Conservation (phyloP, 495 filamentous ascomycete species). For the Penicillium canescens region DNA sequence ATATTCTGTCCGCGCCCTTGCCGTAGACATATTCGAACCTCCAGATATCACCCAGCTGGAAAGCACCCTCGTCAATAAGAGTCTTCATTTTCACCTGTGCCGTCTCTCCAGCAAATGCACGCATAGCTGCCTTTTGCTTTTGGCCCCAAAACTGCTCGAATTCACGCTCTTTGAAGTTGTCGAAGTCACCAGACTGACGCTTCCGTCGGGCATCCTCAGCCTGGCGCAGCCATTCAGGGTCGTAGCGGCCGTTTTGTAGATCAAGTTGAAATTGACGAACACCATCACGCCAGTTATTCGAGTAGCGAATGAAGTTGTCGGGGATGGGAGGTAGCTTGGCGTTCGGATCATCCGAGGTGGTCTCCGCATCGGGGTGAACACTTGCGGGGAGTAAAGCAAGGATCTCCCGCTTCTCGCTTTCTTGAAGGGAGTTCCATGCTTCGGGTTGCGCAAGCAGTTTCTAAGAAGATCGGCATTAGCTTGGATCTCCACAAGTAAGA, state of each 20-base stretch:
- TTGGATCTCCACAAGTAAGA: neutral
- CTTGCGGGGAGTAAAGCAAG: slow-evolving; percentile 57
- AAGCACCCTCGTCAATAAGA: slow-evolving; percentile 43
- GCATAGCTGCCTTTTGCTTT: slow-evolving; percentile 49
- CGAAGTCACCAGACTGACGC: slow-evolving; percentile 67
- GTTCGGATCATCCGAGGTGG: slow-evolving; percentile 28
- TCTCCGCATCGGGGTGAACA: slow-evolving; percentile 37
- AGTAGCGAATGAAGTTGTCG: slow-evolving; percentile 49
- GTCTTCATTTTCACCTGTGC: slow-evolving; percentile 48
- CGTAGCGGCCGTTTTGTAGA: slow-evolving; percentile 60
- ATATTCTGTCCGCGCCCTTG: slow-evolving; percentile 23
- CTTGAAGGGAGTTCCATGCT: slow-evolving; percentile 59
- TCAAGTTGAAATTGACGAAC: slow-evolving; percentile 59
- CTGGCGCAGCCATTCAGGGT: slow-evolving; percentile 64
- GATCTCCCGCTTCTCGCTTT: slow-evolving; percentile 55
- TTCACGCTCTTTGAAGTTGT: slow-evolving; percentile 63
- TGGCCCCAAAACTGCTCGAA: slow-evolving; percentile 73
- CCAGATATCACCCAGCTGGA: slow-evolving; percentile 55
- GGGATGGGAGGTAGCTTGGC: slow-evolving; percentile 41
- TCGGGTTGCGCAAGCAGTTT: slow-evolving; percentile 54
- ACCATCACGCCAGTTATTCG: slow-evolving; percentile 49
- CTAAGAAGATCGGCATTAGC: slow-evolving; percentile 34
- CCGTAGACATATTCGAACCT: slow-evolving; percentile 39
- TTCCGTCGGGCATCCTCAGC: slow-evolving; percentile 63
- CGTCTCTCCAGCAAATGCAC: slow-evolving; percentile 47